Percentiles rank a stretch among this genome's conserved stretches.
Evolutionary conservation across 2,329 filamentous ascomycete species (phyloP).

Genomic region (Tolypocladium tropicale): DNA sequence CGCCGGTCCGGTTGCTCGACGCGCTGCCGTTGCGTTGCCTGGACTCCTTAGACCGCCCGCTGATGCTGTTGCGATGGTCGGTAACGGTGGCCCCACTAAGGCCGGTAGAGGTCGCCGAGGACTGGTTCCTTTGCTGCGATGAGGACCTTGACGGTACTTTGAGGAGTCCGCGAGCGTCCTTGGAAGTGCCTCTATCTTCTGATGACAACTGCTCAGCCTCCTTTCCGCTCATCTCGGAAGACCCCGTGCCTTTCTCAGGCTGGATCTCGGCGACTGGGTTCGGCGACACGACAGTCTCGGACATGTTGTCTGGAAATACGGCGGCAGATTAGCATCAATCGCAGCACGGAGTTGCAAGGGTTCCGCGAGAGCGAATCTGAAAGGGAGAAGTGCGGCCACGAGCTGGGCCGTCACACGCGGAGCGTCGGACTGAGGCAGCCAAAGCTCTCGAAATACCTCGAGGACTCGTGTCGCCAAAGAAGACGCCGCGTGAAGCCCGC

Average conservation of each 20-base stretch:
- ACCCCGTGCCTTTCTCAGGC: constrained; percentile 20
- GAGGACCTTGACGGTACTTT: constrained; percentile 53
- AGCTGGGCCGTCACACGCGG: background rate
- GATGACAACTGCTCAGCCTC: constrained; percentile 29
- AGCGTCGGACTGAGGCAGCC: background rate
- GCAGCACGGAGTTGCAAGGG: background rate
- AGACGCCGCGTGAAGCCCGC: background rate
- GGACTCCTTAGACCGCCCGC: constrained; percentile 54
- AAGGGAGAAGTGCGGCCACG: background rate
- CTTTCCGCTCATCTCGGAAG: constrained; percentile 28
- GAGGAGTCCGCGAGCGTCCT: constrained; percentile 42
- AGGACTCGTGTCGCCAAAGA: background rate
- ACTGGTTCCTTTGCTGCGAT: constrained; percentile 46
- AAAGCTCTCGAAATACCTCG: background rate
- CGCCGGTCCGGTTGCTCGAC: constrained; percentile 52
- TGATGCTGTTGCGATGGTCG: constrained; percentile 52
- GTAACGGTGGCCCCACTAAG: constrained; percentile 49
- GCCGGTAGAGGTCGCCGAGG: constrained; percentile 48
- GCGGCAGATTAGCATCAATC: background rate
- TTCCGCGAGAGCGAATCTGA: background rate
- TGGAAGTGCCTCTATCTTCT: constrained; percentile 31
- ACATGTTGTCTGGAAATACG: constrained; percentile 17
- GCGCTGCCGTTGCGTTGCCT: constrained; percentile 57
- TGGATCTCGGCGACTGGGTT: constrained; percentile 20
- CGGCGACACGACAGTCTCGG: constrained; percentile 17